Base-by-base conservation (phyloP, 139 green algal genomes). In the Haematococcus sp. region DNA sequence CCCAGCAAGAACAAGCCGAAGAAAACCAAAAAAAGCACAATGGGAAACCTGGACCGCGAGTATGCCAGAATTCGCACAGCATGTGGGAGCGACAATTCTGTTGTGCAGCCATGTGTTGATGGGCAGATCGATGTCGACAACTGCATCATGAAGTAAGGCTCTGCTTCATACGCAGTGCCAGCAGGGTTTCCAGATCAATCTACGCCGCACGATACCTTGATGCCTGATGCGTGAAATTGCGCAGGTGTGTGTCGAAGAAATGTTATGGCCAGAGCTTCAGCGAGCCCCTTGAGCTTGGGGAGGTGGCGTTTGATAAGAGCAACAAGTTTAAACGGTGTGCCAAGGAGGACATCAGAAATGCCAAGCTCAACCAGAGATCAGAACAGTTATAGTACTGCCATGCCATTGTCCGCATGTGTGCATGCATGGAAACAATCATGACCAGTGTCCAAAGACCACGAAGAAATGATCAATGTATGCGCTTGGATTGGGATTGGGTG, bases 101-200 rank as follows among this genome's bases (percentile, higher is more conserved):
- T 49, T 7, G 40, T 49, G 40, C 40, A 49, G 11, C 40, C 40
- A 4, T 65, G 58, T n/a, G 15, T 34, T 4, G 25, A 33, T 27
- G 11, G 28, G n/a, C 20, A 65, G 58, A 65, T 65, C 15, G 58
- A 65, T 34, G 11, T 65, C 27, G 58, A 65, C 20, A 65, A 65
- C 58, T 65, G 58, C 27, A 35, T 65, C 58, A 33, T 65, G n/a
- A 65, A 65, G 58, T 65, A 27, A 65, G 58, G n/a, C n/a, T n/a
- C n/a, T 34, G 58, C 52, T 30, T 16, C 52, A 60, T 60, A 15
- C 52, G 13, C 15, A n/a, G 52, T 60, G 11, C 15, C 15, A 9
- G 22, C 20, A n/a, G 11, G 58, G 20, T 65, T 65, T 27, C 58
- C 25, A 33, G 23, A 31, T 61, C 22, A 9, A 25, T 61, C 9